Base-by-base conservation (phyloP, 352 stramenopile genomes). In the Pseudoperonospora humuli region DNA sequence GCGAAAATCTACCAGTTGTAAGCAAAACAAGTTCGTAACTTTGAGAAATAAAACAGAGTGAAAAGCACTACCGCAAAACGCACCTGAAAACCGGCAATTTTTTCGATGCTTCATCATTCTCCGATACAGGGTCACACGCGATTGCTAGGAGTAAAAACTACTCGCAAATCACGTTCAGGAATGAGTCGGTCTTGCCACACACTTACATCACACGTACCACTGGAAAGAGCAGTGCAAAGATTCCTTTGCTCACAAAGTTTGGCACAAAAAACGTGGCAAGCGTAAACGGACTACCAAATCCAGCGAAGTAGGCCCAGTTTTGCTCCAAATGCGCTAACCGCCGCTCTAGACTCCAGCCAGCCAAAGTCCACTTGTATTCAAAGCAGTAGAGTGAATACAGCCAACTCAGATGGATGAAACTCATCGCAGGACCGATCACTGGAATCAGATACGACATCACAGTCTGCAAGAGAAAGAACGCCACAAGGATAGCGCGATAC, bases 351-450 rank as follows among this genome's bases (percentile, higher is more conserved):
- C 77, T 88, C 82, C 82, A 93, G 3, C 82, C 82, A 29, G 78
- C 79, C 21, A 91, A 57, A 27, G 77, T 89, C 82, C 82, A 93
- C 63, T 91, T 93, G 74, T 93, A 93, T 54, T 93, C 82, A 47
- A 92, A 93, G 63, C 79, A 91, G 50, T 93, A 93, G n/a, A 93
- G 72, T 33, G 82, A 86, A 57, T 93, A 93, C 19, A 93, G 54
- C 81, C 81, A 93, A 32, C 81, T 91, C 31, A 91, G 43, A 48
- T 91, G 77, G 38, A 91, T 77, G 39, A 93, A 93, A 53, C 81
- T 93, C 18, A 64, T 56, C 18, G 75, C 70, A 1, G 81, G 78
- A 0, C 82, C 82, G 26, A 91, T 53, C 5, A 90, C 52, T 4
- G 81, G 81, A 35, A 93, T 64, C 28, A 93, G 36, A 38, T 93